These are phyloP conservation scores for Emergomyces orientalis DNA, from an alignment of 2,329 filamentous ascomycete genomes.

Conservation along the genomic window DNA sequence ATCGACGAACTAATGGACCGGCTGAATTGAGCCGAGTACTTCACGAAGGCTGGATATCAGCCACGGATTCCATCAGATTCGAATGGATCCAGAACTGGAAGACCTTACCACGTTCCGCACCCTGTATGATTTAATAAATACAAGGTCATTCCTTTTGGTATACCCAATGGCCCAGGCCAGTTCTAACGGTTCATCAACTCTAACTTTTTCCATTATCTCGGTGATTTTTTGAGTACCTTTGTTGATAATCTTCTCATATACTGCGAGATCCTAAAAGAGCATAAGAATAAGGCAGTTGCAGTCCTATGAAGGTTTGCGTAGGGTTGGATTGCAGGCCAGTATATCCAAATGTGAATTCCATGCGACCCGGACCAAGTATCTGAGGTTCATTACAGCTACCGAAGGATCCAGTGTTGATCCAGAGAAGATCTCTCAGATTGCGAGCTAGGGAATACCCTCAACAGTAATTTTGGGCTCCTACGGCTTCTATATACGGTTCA, in stretches of 20 bases:
- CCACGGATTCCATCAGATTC: too few relatives aligned
- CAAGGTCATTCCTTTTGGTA: background rate
- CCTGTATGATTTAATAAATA: too few relatives aligned
- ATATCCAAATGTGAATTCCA: background rate
- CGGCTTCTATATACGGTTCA: background rate
- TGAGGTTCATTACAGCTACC: background rate
- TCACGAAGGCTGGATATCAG: too few relatives aligned
- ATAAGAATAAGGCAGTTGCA: too few relatives aligned
- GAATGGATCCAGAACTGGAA: too few relatives aligned
- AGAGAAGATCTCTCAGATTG: background rate
- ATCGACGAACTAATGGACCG: background rate
- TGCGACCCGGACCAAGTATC: background rate
- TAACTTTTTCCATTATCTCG: background rate
- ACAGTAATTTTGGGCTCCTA: background rate
- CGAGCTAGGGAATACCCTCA: background rate
- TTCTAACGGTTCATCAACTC: background rate
- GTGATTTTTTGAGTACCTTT: background rate
- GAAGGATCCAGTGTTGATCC: background rate
- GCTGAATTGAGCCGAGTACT: too few relatives aligned
- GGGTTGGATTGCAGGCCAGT: background rate
- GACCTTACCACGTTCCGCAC: background rate
- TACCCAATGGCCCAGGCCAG: background rate
- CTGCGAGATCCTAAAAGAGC: too few relatives aligned
- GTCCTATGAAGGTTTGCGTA: too few relatives aligned
- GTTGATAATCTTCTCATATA: background rate